phyloP scores from a whole-genome alignment of 805 yeast species.

The Yarrowia alimentaria region DNA sequence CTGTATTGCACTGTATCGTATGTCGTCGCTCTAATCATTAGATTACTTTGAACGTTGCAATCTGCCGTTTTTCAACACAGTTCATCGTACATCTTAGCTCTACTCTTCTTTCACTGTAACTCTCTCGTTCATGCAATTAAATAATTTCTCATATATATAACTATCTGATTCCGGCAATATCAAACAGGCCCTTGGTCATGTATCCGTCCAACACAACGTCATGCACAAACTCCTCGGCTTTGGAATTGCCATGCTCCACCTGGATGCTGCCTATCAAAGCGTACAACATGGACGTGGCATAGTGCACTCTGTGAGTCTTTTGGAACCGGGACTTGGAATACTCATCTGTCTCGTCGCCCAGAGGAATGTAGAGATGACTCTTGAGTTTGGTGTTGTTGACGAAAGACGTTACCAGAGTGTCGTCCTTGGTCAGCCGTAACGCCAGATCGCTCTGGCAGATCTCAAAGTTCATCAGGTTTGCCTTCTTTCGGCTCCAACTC shows the following conservation, averaged over 20 bases:
- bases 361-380: not conserved
- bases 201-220: conserved; percentile 16
- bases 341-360: not conserved
- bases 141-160: no score
- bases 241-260: not conserved
- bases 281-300: conserved; percentile 8
- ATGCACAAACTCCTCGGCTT: conserved; percentile 20
- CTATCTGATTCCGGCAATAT: not conserved
- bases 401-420: conserved; percentile 1
- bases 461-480: conserved; percentile 19
- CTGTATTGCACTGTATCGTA: no score
- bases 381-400: conserved; percentile 7
- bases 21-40: no score
- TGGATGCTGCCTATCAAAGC: conserved; percentile 9
- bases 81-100: no score
- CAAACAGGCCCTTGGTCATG: conserved; percentile 2
- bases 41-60: no score
- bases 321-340: not conserved
- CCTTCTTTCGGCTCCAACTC: conserved; percentile 21
- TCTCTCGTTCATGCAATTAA: no score
- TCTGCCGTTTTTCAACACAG: no score
- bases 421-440: not conserved
- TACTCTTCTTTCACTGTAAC: no score
- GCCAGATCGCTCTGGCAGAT: conserved; percentile 7
- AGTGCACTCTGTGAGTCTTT: not conserved